Evolutionary conservation across 768 basidiomycete genomes (phyloP).

Genomic region (Pisolithus orientalis): DNA sequence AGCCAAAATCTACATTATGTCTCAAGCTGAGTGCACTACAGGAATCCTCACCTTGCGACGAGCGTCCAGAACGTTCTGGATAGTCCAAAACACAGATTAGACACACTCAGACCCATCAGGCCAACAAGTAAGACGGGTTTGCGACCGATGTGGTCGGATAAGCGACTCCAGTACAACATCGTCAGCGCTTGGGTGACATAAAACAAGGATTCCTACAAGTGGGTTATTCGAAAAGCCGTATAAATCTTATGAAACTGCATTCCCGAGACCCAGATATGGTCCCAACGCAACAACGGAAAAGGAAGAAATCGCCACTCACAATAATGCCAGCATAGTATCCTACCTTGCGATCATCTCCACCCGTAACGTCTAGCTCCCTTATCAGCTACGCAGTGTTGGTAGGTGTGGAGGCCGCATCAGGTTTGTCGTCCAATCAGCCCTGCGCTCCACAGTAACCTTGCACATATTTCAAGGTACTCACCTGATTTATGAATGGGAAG

Average conservation of each 20-base stretch:
- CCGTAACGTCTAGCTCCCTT: conserved; percentile 30
- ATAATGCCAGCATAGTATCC: conserved; percentile 45
- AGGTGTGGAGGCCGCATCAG: too few relatives aligned
- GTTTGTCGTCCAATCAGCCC: too few relatives aligned
- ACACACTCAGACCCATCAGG: conserved; percentile 37
- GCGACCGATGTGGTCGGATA: conserved; percentile 45
- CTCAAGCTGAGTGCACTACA: too few relatives aligned
- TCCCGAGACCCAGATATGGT: not conserved
- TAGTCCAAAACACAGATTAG: conserved; percentile 44
- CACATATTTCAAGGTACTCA: not conserved
- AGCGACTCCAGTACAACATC: conserved; percentile 42
- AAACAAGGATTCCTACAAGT: conserved; percentile 39
- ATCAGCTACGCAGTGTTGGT: conserved; percentile 12
- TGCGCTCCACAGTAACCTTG: too few relatives aligned
- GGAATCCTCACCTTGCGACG: conserved; percentile 29
- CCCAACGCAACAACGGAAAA: not conserved
- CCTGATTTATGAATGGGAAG: conserved; percentile 3
- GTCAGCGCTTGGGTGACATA: conserved; percentile 44
- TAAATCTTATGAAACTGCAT: too few relatives aligned
- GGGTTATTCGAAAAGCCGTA: not conserved
- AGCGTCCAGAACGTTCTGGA: conserved; percentile 41
- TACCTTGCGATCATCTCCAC: conserved; percentile 39
- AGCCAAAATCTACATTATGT: too few relatives aligned
- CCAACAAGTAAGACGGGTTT: conserved; percentile 43
- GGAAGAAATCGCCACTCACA: conserved; percentile 23